Evolutionary conservation across 2,329 filamentous ascomycete genomes (phyloP).

Genomic region (Fusarium keratoplasticum): DNA sequence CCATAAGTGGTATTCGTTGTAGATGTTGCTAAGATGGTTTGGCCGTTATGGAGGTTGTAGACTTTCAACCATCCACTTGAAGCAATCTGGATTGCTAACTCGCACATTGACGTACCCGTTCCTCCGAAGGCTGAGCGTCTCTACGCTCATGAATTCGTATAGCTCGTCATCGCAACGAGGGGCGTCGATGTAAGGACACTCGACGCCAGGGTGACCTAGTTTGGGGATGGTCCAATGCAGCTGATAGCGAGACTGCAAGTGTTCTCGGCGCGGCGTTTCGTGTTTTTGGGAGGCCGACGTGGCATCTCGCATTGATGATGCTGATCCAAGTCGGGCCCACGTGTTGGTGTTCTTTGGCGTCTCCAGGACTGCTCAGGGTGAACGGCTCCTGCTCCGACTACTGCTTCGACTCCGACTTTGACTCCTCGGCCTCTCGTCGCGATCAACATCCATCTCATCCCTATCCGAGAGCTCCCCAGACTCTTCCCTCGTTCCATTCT

Average conservation of each 20-base stretch:
- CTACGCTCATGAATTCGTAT: not conserved
- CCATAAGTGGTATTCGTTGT: not conserved
- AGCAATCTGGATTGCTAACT: not conserved
- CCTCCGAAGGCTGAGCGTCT: not conserved
- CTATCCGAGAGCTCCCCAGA: conserved; percentile 54
- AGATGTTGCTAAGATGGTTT: not conserved
- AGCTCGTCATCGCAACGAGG: not conserved
- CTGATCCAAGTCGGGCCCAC: not conserved
- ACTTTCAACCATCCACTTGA: not conserved
- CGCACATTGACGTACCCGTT: not conserved
- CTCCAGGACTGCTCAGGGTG: conserved; percentile 39
- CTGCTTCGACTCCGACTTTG: conserved; percentile 36
- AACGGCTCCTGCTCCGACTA: conserved; percentile 34
- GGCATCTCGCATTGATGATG: not conserved
- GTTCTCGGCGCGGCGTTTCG: not conserved
- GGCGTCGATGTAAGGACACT: not conserved
- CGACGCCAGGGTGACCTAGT: not conserved
- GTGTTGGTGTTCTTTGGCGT: not conserved
- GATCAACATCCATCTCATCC: conserved; percentile 56
- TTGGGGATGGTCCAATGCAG: not conserved
- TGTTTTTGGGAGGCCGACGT: too few relatives aligned
- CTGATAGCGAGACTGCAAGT: not conserved
- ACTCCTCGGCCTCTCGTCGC: conserved; percentile 42
- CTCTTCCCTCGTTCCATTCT: conserved; percentile 51
- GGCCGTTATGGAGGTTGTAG: not conserved